Evolutionary conservation across 2,329 filamentous ascomycete genomes (phyloP).

Genomic region (Rutstroemia sydowiana): DNA sequence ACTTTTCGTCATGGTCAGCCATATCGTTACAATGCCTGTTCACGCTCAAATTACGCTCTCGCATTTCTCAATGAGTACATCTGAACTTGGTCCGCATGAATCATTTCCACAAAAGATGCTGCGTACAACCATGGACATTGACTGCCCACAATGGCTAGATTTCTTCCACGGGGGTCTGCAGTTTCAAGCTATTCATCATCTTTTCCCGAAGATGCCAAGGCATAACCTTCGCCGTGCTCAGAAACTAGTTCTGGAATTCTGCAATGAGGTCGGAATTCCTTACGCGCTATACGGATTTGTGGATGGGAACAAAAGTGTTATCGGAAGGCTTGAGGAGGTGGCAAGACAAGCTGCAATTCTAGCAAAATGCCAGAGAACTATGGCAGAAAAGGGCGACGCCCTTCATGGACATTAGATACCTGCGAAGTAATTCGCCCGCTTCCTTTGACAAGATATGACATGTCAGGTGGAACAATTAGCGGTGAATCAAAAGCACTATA

Average conservation of each 20-base stretch:
- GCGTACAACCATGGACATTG: constrained; percentile 88
- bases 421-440: not conserved
- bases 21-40: constrained; percentile 72
- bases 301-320: constrained; percentile 73
- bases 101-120: constrained; percentile 89
- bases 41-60: constrained; percentile 88
- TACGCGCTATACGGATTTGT: constrained; percentile 83
- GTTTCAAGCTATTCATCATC: constrained; percentile 82
- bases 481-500: not conserved
- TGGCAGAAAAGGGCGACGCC: constrained; percentile 29
- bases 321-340: constrained; percentile 69
- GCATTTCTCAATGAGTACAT: constrained; percentile 89
- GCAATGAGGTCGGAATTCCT: constrained; percentile 71
- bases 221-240: constrained; percentile 76
- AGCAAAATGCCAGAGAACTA: constrained; percentile 59
- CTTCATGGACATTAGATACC: constrained; percentile 14
- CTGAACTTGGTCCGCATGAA: constrained; percentile 74
- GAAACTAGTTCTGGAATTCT: constrained; percentile 72
- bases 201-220: constrained; percentile 75
- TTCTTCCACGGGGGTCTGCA: constrained; percentile 85
- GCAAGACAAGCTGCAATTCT: constrained; percentile 72
- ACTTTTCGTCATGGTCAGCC: constrained; percentile 70
- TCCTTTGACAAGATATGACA: not conserved
- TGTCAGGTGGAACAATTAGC: not conserved
- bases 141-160: constrained; percentile 81